phyloP scores from a whole-genome alignment of 345 rosid species.

The Iberis pinnata region DNA sequence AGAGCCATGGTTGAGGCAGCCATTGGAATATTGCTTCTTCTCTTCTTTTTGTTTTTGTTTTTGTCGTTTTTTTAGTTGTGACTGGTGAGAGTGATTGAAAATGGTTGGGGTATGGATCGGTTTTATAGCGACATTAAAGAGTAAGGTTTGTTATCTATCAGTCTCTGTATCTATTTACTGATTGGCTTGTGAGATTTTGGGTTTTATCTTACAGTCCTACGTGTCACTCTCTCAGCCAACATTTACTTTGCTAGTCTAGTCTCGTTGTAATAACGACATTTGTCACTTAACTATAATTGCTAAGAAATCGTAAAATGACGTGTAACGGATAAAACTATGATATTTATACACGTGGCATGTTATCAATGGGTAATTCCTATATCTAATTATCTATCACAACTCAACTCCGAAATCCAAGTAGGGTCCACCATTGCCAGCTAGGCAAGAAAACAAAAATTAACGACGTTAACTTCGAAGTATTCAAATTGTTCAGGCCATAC shows the following conservation, averaged over 20 bases:
- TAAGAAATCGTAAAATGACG: neutral
- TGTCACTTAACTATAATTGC: neutral
- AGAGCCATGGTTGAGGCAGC: conserved; percentile 35
- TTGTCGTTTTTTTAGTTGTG: conserved; percentile 10
- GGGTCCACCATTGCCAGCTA: neutral
- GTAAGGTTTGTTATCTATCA: conserved; percentile 30
- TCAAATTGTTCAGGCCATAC: too few species aligned
- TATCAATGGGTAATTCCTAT: neutral
- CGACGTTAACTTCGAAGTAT: too few species aligned
- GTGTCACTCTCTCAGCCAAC: conserved; percentile 23
- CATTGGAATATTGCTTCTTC: conserved; percentile 8
- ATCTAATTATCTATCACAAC: neutral
- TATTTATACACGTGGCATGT: neutral
- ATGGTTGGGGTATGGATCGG: conserved; percentile 8
- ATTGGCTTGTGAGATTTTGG: conserved; percentile 26
- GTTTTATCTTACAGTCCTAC: conserved; percentile 18
- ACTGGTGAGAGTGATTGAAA: conserved; percentile 34
- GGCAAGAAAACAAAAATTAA: too few species aligned
- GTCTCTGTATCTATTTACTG: conserved; percentile 25
- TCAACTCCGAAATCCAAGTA: too few species aligned
- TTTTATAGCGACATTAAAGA: conserved; percentile 9
- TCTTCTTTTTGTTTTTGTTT: neutral
- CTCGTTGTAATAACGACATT: neutral
- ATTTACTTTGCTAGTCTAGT: conserved; percentile 6
- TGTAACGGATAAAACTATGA: neutral